phyloP scores from a whole-genome alignment of 345 rosid genomes.

The Cochlearia excelsa region DNA sequence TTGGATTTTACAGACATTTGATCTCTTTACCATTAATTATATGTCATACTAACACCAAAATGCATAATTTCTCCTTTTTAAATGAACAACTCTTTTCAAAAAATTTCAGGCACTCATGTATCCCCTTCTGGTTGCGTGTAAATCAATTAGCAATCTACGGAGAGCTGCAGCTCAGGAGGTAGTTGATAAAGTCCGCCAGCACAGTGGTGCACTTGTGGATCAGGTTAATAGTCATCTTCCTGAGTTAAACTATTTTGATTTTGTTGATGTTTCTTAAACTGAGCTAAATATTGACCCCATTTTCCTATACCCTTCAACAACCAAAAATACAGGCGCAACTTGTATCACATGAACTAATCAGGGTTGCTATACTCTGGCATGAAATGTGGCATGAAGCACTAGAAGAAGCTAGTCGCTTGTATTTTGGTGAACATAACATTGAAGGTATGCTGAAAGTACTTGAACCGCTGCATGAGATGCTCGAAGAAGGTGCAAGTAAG shows the following conservation, averaged over 20 bases:
- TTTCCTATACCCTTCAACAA: constrained; percentile 9
- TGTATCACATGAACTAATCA: constrained; percentile 84
- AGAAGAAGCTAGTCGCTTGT: constrained; percentile 99
- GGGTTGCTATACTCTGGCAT: constrained; percentile 99
- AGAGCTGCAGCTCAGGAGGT: constrained; percentile 97
- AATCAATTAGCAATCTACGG: constrained; percentile 91
- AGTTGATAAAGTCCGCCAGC: constrained; percentile 94
- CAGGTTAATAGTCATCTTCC: constrained; percentile 54
- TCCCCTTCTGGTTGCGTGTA: constrained; percentile 98
- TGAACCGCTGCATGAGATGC: constrained; percentile 91
- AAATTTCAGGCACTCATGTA: constrained; percentile 91
- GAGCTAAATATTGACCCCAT: constrained; percentile 20
- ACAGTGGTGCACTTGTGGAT: constrained; percentile 88
- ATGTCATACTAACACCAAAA: constrained; percentile 2
- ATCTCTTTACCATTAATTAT: constrained; percentile 3
- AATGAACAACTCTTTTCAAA: constrained; percentile 9
- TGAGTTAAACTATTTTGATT: constrained; percentile 4
- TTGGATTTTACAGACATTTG: constrained; percentile 17
- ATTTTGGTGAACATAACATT: constrained; percentile 93
- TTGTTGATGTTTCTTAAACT: constrained; percentile 1
- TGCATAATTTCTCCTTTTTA: constrained; percentile 14
- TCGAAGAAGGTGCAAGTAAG: constrained; percentile 78
- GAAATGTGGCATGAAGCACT: constrained; percentile 96
- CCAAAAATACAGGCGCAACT: constrained; percentile 72
- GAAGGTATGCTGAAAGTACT: constrained; percentile 94